phyloP scores from a whole-genome alignment of 2,329 filamentous ascomycete species.

The Aspergillus sp. region DNA sequence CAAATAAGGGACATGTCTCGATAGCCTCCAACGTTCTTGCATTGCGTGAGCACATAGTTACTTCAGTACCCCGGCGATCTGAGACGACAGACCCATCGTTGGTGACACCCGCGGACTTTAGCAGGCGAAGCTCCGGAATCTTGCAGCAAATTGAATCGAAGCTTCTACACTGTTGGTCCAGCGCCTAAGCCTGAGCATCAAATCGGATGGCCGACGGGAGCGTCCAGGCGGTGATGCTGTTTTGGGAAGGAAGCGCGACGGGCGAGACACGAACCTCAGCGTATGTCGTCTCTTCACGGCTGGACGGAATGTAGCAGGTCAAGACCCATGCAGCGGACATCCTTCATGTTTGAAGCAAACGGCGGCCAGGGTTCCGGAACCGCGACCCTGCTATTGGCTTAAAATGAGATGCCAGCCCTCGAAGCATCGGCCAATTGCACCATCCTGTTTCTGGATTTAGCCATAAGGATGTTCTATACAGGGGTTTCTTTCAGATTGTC shows the following conservation, averaged over 20 bases:
- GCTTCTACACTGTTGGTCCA: neutral
- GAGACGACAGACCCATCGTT: neutral
- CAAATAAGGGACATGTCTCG: neutral
- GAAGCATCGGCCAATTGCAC: neutral
- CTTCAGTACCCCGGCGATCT: neutral
- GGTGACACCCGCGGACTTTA: constrained; percentile 1
- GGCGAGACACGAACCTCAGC: neutral
- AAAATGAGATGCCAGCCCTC: neutral
- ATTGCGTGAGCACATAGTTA: neutral
- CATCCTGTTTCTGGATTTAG: neutral
- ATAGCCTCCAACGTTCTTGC: constrained; percentile 2
- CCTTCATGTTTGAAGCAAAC: neutral
- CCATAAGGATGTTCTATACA: neutral
- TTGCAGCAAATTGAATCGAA: constrained; percentile 1
- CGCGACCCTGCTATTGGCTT: neutral
- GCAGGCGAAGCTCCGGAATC: neutral
- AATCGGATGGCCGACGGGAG: neutral
- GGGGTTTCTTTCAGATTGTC: too few relatives aligned
- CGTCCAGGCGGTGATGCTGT: neutral
- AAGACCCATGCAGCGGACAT: neutral
- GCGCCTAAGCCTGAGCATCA: neutral
- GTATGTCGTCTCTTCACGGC: neutral
- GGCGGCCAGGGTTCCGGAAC: neutral
- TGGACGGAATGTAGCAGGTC: neutral
- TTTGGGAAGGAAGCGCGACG: neutral